Evolutionary conservation across 306 rosid genomes (phyloP), one percentile per base, ranked within the genome.

Genomic region (Cucurbita pepo): DNA sequence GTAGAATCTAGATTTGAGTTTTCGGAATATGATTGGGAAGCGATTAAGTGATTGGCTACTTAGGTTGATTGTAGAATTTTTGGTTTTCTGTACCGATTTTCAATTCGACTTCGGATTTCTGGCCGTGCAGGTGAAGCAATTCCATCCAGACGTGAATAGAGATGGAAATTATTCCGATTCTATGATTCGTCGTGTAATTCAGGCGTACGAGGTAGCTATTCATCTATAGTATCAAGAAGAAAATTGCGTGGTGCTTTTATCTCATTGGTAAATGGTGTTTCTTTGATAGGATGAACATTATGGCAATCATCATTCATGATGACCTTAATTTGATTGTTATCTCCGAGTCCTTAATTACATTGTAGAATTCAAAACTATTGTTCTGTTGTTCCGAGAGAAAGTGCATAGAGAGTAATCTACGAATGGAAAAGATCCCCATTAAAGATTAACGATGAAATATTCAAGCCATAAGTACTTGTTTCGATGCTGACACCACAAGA

Each of bases 121-220:
- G 36, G 13, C 5, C 1, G 60, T 55, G 18, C 21, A 92, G 98
- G 98, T 93, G 77, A 93, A 93, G 88, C 87, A 88, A 80, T 93
- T 88, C 71, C 98, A 90, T 75, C 98, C 98, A 13, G 98, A 93
- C 61, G 85, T 86, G 55, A 85, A 79, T 59, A 77, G 81, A 83
- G 82, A 84, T 36, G 79, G 76, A 34, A 62, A 71, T 36, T 47
- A 47, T 81, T 87, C 98, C 56, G 94, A 87, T 56, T 4, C 69
- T 19, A 86, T 90, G 88, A 93, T 93, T 82, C 96, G 98, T 69
- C 88, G 90, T 37, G 94, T 93, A 11, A 88, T 93, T 77, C 75
- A 90, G 60, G 98, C 98, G 11, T 93, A 93, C 66, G 90, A 85
- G 91, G 94, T 89, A 72, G 37, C 45, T 14, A 16, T 21, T 36